Base-by-base conservation (phyloP, 2,329 filamentous ascomycete genomes). In the Fusarium torulosum region DNA sequence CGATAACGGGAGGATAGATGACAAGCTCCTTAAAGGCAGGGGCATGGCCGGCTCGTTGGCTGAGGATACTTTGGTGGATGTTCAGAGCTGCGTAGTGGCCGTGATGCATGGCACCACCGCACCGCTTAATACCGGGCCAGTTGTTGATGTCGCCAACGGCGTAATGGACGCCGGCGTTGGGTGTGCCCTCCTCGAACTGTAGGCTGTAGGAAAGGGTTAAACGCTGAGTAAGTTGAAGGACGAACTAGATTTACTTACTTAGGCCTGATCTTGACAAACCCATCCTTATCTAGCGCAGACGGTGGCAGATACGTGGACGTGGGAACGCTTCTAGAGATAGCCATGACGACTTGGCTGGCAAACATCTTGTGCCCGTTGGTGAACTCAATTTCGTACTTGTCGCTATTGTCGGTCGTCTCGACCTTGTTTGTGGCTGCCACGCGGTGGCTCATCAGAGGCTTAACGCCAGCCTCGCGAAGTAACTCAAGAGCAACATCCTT, bases 111-210 rank as follows among this genome's bases (percentile, higher is more conserved):
- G 92, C 92, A 17, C 83, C 86, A 23, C 92, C 91, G 71, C 90
- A 92, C 43, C 92, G 89, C 81, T 93, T 94, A 80, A 95, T 93
- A 42, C 91, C 91, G 0, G 89, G 86, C 91, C 92, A 94, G 46
- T 82, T 80, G 31, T 85, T 86, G 17, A 91, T 80, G 74, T 95
- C 92, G 17, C 92, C 92, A 23, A 87, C 83, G 14, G 88, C 91
- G 72, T 90, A 91, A 76, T 94, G 91, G 27, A 79, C 77, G 1
- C 81, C 79, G 14, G 85, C 78, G 66, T 92, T 90, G 6, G 88
- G 82, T 0, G 86, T 80, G 0, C 79, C 79, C 3, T 79, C 70
- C 2, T 82, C 77, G 75, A 91, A 89, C 68, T 83, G 80, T 8
- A 91, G 79, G 50, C 85, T 88, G 20, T 17, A 43, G 4, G 9